Conservation (phyloP, 1,284 basidiomycete species). For the Malassezia caprae region DNA sequence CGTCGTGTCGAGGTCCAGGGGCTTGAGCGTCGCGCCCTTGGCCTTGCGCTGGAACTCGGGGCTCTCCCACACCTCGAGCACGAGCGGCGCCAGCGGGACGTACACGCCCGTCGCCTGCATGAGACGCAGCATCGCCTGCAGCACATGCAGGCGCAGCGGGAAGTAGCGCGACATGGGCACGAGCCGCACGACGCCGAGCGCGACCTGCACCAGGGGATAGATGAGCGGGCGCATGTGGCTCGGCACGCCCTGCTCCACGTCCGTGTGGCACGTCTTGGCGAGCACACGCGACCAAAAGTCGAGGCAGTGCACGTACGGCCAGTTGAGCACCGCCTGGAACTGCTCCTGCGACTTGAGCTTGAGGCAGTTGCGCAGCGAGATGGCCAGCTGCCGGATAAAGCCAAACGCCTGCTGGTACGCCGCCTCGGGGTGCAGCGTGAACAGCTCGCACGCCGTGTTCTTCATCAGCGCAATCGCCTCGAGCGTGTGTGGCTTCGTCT, state of each 20-base stretch:
- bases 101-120: constrained; percentile 71
- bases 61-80: constrained; percentile 76
- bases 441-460: constrained; percentile 88
- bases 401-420: constrained; percentile 88
- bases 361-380: constrained; percentile 81
- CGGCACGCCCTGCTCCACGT: constrained; percentile 49
- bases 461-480: constrained; percentile 97
- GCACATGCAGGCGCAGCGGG: constrained; percentile 66
- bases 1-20: constrained; percentile 75
- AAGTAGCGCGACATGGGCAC: constrained; percentile 70
- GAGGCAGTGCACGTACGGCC: constrained; percentile 91
- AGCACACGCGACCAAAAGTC: constrained; percentile 88
- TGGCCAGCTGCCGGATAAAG: constrained; percentile 90
- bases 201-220: constrained; percentile 89
- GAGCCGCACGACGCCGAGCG: constrained; percentile 84
- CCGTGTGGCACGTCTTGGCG: constrained; percentile 29
- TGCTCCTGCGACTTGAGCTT: constrained; percentile 59
- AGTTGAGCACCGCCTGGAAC: constrained; percentile 56
- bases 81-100: constrained; percentile 72
- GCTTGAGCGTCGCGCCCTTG: constrained; percentile 77
- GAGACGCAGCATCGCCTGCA: constrained; percentile 63
- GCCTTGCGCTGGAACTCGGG: constrained; percentile 65
- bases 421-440: constrained; percentile 60
- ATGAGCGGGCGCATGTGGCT: constrained; percentile 77
- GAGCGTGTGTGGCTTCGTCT: constrained; percentile 72